Evolutionary conservation across 331 rosid species (phyloP), one percentile per base, ranked within the genome.

Genomic region (Telfairia occidentalis): DNA sequence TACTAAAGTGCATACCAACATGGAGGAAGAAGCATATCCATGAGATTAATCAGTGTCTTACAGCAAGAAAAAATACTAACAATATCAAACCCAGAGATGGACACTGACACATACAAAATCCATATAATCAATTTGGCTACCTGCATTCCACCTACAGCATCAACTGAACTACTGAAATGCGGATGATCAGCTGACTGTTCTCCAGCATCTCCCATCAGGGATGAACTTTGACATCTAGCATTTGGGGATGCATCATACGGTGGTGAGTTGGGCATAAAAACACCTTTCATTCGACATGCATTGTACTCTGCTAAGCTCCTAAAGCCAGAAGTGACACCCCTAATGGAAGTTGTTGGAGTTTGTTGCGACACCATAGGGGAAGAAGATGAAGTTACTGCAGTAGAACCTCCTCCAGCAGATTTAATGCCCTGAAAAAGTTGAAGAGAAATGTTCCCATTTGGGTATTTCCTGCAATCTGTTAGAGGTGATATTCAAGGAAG

Each of bases 131-230:
- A 69, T 35, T 49, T 19, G 34, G 50, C 54, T 85, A 95, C 99
- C 97, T 95, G 97, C 80, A 87, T 92, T 76, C 86, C 92, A 72
- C 88, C 89, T 84, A 85, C 63, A 40, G 70, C 74, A 84, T 85
- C 83, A 74, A 88, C 79, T 78, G 97, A 86, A 81, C 85, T 82
- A 37, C 86, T 83, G 82, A 85, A 77, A 71, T 82, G 77, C 34
- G 92, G 86, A 83, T 67, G 87, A 74, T 81, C 78, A 26, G 88
- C 93, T 81, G 87, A 78, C 63, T 81, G 96, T 75, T 80, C 85
- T 74, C 77, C 92, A 19, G 85, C 89, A 75, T 86, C 92, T 75
- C 90, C 90, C 46, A 82, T 32, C 85, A 86, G 64, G 73, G 97
- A 76, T 80, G 96, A 81, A 61, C 81, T 79, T 86, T 90, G 97